phyloP scores from a whole-genome alignment of 805 yeast species.

The Zygotorulaspora sp. region DNA sequence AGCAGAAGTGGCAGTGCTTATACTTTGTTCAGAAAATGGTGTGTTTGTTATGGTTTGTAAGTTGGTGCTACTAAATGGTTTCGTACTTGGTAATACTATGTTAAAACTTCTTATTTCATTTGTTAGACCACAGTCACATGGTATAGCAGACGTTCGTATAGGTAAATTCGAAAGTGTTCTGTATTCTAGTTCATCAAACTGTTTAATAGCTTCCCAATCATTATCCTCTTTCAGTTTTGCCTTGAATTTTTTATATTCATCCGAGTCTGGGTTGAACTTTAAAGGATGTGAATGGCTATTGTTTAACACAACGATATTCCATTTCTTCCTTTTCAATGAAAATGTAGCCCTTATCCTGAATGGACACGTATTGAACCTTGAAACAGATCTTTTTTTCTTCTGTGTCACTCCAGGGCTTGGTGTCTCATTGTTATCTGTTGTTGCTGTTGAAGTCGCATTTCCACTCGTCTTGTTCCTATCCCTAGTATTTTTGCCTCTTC shows the following conservation, averaged over 20 bases:
- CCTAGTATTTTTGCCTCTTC: slow-evolving; percentile 26
- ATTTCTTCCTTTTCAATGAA: slow-evolving; percentile 46
- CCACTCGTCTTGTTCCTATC: slow-evolving; percentile 13
- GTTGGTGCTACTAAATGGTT: slow-evolving; percentile 6
- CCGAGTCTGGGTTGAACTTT: slow-evolving; percentile 34
- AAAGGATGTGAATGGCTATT: slow-evolving; percentile 56
- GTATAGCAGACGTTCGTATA: slow-evolving; percentile 30
- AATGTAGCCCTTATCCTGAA: slow-evolving; percentile 62
- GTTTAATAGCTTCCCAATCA: slow-evolving; percentile 34
- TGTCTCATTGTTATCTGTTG: slow-evolving; percentile 4
- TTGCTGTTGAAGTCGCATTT: slow-evolving; percentile 9
- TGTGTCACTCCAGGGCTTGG: background rate
- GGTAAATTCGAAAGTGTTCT: slow-evolving; percentile 33
- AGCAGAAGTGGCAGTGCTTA: no score
- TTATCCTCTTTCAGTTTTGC: slow-evolving; percentile 23
- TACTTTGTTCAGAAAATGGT: slow-evolving; percentile 1
- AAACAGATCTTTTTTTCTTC: slow-evolving; percentile 32
- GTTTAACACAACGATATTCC: slow-evolving; percentile 60
- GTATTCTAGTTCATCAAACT: slow-evolving; percentile 37
- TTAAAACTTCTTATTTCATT: slow-evolving; percentile 35
- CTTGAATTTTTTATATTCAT: slow-evolving; percentile 36
- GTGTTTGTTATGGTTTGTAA: background rate
- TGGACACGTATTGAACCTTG: slow-evolving; percentile 48
- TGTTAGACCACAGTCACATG: slow-evolving; percentile 38
- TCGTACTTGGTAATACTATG: slow-evolving; percentile 32